Evolutionary conservation across 2,329 filamentous ascomycete genomes (phyloP).

Genomic region (Didymella pinodella): DNA sequence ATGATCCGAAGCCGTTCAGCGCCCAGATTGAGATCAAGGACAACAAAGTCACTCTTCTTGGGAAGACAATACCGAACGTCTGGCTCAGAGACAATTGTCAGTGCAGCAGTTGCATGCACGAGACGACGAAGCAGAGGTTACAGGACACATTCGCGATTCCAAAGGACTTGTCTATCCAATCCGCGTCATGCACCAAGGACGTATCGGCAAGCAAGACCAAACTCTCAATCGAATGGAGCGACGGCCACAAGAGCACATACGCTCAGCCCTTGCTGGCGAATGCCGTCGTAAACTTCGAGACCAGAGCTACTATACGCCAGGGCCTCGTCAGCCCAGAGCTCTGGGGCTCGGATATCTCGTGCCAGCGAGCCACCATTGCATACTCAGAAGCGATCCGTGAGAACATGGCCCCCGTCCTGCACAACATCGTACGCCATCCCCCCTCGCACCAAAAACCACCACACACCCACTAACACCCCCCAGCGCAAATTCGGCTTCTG

Average conservation of each 20-base stretch:
- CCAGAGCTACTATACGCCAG: slow-evolving; percentile 45
- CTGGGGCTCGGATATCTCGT: slow-evolving; percentile 46
- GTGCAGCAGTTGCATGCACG: slow-evolving; percentile 71
- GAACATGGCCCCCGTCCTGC: slow-evolving; percentile 59
- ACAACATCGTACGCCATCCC: slow-evolving; percentile 64
- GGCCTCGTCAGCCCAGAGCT: slow-evolving; percentile 46
- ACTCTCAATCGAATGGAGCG: slow-evolving; percentile 54
- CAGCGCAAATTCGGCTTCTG: slow-evolving; percentile 77
- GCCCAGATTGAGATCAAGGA: slow-evolving; percentile 2
- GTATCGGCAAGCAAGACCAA: neutral
- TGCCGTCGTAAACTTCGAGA: slow-evolving; percentile 51
- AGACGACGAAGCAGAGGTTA: slow-evolving; percentile 72
- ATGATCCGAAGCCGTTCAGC: neutral
- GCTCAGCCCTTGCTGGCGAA: slow-evolving; percentile 65
- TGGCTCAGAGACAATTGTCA: slow-evolving; percentile 71
- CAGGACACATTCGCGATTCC: slow-evolving; percentile 69
- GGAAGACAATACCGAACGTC: slow-evolving; percentile 42
- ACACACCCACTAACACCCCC: neutral
- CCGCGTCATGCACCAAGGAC: slow-evolving; percentile 11
- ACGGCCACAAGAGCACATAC: slow-evolving; percentile 74
- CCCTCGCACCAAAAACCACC: neutral
- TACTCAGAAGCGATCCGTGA: slow-evolving; percentile 66
- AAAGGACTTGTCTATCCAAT: slow-evolving; percentile 36
- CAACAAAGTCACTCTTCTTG: slow-evolving; percentile 10
- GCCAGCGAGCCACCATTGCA: slow-evolving; percentile 64